phyloP scores from a whole-genome alignment of 192 early-diverging fungal genomes.

The Backusella tuberculispora region DNA sequence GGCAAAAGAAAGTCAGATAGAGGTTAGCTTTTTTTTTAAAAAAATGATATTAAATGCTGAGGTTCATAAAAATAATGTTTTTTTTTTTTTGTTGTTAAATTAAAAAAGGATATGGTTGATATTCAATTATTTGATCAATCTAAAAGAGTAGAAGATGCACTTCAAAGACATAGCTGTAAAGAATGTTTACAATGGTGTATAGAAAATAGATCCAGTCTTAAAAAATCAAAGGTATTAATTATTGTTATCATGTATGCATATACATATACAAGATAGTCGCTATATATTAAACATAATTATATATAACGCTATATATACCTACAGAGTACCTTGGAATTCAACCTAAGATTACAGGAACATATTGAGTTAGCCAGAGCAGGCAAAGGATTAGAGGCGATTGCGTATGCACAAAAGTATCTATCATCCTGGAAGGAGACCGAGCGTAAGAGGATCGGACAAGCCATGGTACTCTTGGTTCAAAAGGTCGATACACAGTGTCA shows the following conservation, averaged over 20 bases:
- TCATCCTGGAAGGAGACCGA: constrained; percentile 76
- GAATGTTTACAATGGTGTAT: constrained; percentile 94
- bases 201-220: constrained; percentile 86
- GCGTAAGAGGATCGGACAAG: constrained; percentile 82
- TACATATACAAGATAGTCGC: neutral
- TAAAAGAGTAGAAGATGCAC: constrained; percentile 77
- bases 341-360: constrained; percentile 93
- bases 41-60: neutral
- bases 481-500: constrained; percentile 73
- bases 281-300: neutral
- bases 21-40: constrained; percentile 46
- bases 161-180: constrained; percentile 77
- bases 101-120: constrained; percentile 80
- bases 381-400: constrained; percentile 74
- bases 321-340: constrained; percentile 96
- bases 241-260: neutral
- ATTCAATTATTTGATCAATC: constrained; percentile 88
- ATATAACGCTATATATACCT: neutral
- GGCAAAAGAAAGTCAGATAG: constrained; percentile 61
- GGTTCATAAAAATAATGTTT: neutral
- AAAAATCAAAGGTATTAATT: constrained; percentile 80
- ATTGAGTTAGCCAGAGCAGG: constrained; percentile 81
- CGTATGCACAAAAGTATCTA: constrained; percentile 87
- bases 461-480: constrained; percentile 91
- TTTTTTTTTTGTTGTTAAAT: too few species aligned